These are phyloP conservation scores for Xylaria venustula DNA, from an alignment of 495 filamentous ascomycete species.

Conservation along the genomic window DNA sequence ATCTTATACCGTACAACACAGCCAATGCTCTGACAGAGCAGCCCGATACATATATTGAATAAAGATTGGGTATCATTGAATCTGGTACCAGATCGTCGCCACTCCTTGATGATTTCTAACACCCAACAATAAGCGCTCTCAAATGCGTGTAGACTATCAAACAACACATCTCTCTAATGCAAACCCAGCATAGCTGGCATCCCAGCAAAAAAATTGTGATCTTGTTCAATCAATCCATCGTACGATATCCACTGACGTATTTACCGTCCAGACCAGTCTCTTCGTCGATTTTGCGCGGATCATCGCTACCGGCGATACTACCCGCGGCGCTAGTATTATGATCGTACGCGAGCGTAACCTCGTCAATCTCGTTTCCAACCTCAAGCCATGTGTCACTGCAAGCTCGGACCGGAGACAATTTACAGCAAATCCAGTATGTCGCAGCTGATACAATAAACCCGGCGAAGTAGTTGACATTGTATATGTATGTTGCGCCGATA, in stretches of 20 bases:
- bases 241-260: background rate
- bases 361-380: conserved; percentile 65
- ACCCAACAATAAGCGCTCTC: too few relatives aligned
- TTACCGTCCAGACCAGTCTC: background rate
- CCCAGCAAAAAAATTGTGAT: too few relatives aligned
- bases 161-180: too few relatives aligned
- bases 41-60: too few relatives aligned
- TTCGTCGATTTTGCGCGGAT: conserved; percentile 1
- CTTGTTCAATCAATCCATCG: background rate
- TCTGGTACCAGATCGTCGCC: too few relatives aligned
- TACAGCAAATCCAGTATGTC: conserved; percentile 70
- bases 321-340: conserved; percentile 5
- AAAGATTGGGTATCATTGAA: too few relatives aligned
- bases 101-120: too few relatives aligned
- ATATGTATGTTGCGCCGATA: conserved; percentile 80
- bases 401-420: conserved; percentile 69
- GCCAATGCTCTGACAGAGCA: too few relatives aligned
- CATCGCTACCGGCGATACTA: conserved; percentile 2
- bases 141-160: too few relatives aligned
- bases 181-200: too few relatives aligned
- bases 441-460: conserved; percentile 70
- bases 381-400: conserved; percentile 78
- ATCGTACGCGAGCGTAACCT: conserved; percentile 49
- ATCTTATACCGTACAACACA: too few relatives aligned
- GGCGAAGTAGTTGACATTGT: conserved; percentile 86